These are phyloP conservation scores for Fonsecaea pugnacius DNA, from an alignment of 2,329 filamentous ascomycete species.

Conservation along the genomic window DNA sequence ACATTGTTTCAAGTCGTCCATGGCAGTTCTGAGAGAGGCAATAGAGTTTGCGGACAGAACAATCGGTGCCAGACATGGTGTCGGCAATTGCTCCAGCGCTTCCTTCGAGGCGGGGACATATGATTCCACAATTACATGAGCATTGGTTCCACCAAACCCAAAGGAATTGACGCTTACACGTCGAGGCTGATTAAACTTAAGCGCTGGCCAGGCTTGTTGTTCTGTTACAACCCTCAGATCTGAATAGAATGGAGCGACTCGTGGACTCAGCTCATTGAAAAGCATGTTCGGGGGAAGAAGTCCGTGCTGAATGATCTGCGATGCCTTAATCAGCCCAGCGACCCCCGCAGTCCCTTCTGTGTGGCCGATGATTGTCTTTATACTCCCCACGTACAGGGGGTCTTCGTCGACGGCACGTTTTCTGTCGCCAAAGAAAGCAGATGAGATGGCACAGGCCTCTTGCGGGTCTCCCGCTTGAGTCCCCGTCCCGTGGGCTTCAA, in stretches of 20 bases:
- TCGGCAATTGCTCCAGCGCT: not conserved
- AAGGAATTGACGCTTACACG: conserved; percentile 44
- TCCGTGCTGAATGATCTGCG: conserved; percentile 35
- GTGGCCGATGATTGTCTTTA: conserved; percentile 41
- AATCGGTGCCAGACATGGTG: not conserved
- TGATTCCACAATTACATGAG: conserved; percentile 42
- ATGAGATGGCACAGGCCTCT: conserved; percentile 39
- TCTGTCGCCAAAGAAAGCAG: conserved; percentile 35
- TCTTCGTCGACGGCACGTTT: conserved; percentile 12
- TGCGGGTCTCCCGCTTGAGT: conserved; percentile 42
- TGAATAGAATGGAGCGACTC: conserved; percentile 28
- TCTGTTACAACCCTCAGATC: conserved; percentile 8
- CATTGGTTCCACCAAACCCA: conserved; percentile 46
- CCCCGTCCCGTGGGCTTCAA: conserved; percentile 46
- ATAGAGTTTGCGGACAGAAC: conserved; percentile 1
- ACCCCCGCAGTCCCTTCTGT: conserved; percentile 41
- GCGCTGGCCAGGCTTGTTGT: conserved; percentile 17
- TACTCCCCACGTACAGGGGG: conserved; percentile 41
- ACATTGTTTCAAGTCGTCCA: not conserved
- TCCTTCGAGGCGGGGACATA: not conserved
- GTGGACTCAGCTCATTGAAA: conserved; percentile 41
- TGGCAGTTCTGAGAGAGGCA: not conserved
- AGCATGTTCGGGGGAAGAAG: conserved; percentile 40
- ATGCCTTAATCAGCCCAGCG: conserved; percentile 41
- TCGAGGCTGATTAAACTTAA: conserved; percentile 26